Conservation (phyloP, 305 asterid species). For the Salvia sclarea region DNA sequence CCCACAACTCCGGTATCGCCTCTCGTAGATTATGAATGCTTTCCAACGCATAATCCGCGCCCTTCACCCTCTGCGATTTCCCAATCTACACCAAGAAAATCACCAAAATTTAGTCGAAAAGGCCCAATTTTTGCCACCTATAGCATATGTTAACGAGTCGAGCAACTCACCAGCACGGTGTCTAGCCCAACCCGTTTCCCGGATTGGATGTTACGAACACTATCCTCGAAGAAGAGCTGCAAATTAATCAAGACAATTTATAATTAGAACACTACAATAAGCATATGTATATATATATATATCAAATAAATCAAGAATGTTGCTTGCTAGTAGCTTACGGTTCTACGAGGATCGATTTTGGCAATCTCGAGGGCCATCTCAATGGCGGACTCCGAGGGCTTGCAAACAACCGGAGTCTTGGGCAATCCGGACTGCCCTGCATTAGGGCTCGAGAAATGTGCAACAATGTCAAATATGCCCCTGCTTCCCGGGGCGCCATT, state of each 20-base stretch:
- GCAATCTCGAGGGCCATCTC: slow-evolving; percentile 68
- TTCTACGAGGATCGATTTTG: slow-evolving; percentile 63
- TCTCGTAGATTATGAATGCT: slow-evolving; percentile 86
- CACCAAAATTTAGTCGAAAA: neutral
- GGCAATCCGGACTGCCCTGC: slow-evolving; percentile 51
- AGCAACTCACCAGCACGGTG: slow-evolving; percentile 63
- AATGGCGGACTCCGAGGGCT: slow-evolving; percentile 76
- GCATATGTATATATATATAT: neutral
- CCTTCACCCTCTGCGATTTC: slow-evolving; percentile 74
- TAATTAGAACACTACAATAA: too few species aligned
- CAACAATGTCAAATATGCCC: slow-evolving; percentile 59
- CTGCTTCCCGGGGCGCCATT: neutral
- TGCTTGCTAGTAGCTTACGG: slow-evolving; percentile 43
- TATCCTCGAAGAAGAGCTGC: slow-evolving; percentile 87
- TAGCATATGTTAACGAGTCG: neutral
- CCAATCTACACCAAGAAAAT: slow-evolving; percentile 60
- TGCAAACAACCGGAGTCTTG: slow-evolving; percentile 74
- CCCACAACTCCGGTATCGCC: slow-evolving; percentile 88
- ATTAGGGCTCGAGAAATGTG: slow-evolving; percentile 56
- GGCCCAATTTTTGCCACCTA: too few species aligned
- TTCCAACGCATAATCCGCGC: slow-evolving; percentile 86
- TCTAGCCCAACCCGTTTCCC: slow-evolving; percentile 72
- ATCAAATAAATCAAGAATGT: neutral
- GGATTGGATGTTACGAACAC: slow-evolving; percentile 66
- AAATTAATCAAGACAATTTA: neutral